Base-by-base conservation (phyloP, 768 basidiomycete species). In the Pluteus cervinus region DNA sequence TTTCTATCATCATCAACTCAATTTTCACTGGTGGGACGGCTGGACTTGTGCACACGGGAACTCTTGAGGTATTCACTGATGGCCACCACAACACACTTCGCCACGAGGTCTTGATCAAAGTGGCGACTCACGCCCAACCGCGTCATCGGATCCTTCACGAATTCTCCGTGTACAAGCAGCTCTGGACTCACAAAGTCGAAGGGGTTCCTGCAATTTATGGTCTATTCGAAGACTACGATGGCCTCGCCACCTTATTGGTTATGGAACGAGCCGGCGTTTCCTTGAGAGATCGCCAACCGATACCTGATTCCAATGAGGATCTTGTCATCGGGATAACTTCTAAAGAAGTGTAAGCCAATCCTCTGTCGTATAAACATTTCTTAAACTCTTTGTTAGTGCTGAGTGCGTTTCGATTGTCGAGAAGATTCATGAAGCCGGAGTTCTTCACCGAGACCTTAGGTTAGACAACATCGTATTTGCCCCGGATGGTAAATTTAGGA, bases 61-160 rank as follows among this genome's bases (percentile, higher is more conserved):
- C n/a, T n/a, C n/a, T n/a, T n/a, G 35, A 39, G 29, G n/a, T 40
- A 24, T 22, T 32, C 21, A 12, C 33, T 34, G 31, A 36, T 3
- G 34, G 38, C n/a, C 15, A 37, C n/a, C n/a, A n/a, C n/a, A n/a
- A n/a, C 23, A 24, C 6, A 3, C 11, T 40, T 12, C 23, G 20
- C 10, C 21, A 17, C 4, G n/a, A n/a, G 8, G 34, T 16, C 2
- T n/a, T 35, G 15, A 25, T 35, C 34, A 35, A 35, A 7, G 5
- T 35, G n/a, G 34, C 34, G 10, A 24, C 26, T 24, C 34, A 35
- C 21, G 20, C 23, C 20, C 9, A 16, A 4, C 34, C 23, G n/a
- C 21, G 21, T 22, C 23, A 23, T 3, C 34, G 34, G 9, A 15
- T 35, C 15, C 34, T 22, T 7, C 34, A 35, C 17, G 34, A 35